A percentile compares a stretch with the other conserved stretches of the same genome.
These are phyloP conservation scores for Thalassiosira gravida DNA, from an alignment of 352 stramenopile species.

Conservation along the genomic window DNA sequence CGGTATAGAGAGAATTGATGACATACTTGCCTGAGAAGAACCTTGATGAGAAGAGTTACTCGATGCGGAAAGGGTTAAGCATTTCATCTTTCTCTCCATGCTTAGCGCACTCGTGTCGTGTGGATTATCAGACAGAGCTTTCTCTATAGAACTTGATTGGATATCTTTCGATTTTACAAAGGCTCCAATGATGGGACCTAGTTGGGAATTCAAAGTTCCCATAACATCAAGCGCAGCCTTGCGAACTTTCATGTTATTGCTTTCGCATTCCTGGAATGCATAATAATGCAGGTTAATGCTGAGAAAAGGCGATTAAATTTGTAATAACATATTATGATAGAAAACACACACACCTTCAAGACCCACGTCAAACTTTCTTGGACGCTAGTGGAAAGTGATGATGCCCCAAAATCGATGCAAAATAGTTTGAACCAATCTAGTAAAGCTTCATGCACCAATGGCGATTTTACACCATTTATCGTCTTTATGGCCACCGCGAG, in stretches of 20 bases:
- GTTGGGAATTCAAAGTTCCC: slow-evolving; percentile 71
- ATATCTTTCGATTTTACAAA: slow-evolving; percentile 65
- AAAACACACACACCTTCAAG: slow-evolving; percentile 56
- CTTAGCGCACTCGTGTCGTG: slow-evolving; percentile 57
- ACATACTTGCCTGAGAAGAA: slow-evolving; percentile 15
- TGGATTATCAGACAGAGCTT: slow-evolving; percentile 53
- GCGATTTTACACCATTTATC: slow-evolving; percentile 72
- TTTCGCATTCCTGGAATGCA: slow-evolving; percentile 60
- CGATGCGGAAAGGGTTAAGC: slow-evolving; percentile 48
- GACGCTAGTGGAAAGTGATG: slow-evolving; percentile 50
- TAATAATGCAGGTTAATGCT: slow-evolving; percentile 8
- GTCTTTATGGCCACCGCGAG: slow-evolving; percentile 45
- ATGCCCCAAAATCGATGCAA: slow-evolving; percentile 74
- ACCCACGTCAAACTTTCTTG: slow-evolving; percentile 68
- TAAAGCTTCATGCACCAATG: slow-evolving; percentile 77
- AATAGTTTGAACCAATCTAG: slow-evolving; percentile 74
- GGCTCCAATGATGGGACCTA: slow-evolving; percentile 75
- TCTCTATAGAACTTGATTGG: slow-evolving; percentile 56
- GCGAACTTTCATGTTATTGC: slow-evolving; percentile 85
- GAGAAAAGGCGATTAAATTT: slow-evolving; percentile 1
- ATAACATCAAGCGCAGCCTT: slow-evolving; percentile 65
- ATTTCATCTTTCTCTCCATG: slow-evolving; percentile 58
- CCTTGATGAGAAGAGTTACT: slow-evolving; percentile 6
- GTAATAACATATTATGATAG: slow-evolving; percentile 14
- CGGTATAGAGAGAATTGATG: slow-evolving; percentile 60